These are phyloP conservation scores for Trichothecium roseum DNA, from an alignment of 2,329 filamentous ascomycete species.

Conservation along the genomic window DNA sequence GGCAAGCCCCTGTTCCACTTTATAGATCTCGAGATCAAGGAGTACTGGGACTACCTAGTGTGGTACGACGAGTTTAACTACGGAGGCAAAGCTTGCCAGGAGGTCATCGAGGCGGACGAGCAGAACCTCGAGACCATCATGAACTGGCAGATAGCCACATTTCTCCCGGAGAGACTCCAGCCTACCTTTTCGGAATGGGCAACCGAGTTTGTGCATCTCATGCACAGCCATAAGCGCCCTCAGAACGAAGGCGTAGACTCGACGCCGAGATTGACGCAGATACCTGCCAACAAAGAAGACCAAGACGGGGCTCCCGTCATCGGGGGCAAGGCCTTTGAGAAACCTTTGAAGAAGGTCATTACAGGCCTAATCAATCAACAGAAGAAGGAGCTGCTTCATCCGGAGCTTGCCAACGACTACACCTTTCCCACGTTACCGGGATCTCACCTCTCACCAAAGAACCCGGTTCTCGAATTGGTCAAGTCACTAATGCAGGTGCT, in stretches of 20 bases:
- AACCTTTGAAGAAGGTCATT: conserved; percentile 83
- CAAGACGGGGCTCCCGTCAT: conserved; percentile 50
- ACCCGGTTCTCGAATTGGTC: conserved; percentile 80
- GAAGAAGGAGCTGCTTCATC: conserved; percentile 79
- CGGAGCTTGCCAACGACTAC: conserved; percentile 80
- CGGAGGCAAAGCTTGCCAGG: conserved; percentile 80
- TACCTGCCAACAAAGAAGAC: conserved; percentile 47
- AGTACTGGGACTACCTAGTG: conserved; percentile 98
- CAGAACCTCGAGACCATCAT: conserved; percentile 85
- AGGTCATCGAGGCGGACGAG: conserved; percentile 62
- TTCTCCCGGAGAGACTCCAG: conserved; percentile 72
- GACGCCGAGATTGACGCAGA: conserved; percentile 47
- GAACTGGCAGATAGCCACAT: conserved; percentile 95
- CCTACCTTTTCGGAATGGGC: conserved; percentile 85
- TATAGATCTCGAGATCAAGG: conserved; percentile 91
- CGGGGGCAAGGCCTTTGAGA: conserved; percentile 74
- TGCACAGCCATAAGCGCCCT: conserved; percentile 77
- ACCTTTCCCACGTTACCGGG: conserved; percentile 73
- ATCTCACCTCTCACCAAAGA: conserved; percentile 42
- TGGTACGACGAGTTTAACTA: conserved; percentile 99
- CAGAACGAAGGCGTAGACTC: conserved; percentile 32
- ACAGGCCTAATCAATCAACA: conserved; percentile 72
- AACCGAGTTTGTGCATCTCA: conserved; percentile 86
- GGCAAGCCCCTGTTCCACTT: conserved; percentile 94
- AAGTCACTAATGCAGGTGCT: conserved; percentile 91